Evolutionary conservation across 208 protist genomes (phyloP), one percentile per base, ranked within the genome.

Genomic region (Leishmania lainsoni): DNA sequence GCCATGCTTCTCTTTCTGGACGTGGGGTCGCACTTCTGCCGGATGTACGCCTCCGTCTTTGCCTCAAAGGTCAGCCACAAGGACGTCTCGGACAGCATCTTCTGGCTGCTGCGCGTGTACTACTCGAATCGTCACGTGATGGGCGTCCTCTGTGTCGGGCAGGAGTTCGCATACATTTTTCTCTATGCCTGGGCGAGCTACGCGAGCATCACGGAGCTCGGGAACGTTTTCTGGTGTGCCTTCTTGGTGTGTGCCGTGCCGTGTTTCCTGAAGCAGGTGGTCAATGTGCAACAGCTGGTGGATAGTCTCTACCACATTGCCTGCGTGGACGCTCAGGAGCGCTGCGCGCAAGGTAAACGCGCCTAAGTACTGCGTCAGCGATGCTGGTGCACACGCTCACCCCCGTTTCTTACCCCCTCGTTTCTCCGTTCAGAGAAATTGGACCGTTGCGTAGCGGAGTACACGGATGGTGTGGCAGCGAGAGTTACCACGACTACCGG

Each of bases 161-260:
- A 98, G 87, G 96, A 99, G 93, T 94, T 98, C 76, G 93, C 93
- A 35, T 98, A 98, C 84, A 84, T 98, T 42, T 77, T 91, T 14
- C 83, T 98, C 16, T 99, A 98, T 83, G 92, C 89, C 17, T 90
- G 89, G 73, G 73, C 88, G 66, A 81, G 85, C 51, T 96, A 95
- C 76, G 66, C 70, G 51, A 66, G 81, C 35, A 85, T 88, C 14
- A 76, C 61, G 26, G 69, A 54, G 20, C 61, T 91, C n/a, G 76
- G 66, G 42, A 32, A 35, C 2, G 39, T 82, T 22, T 42, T 95
- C 29, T 86, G 91, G 74, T 83, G 81, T 56, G 75, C 84, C 75
- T 85, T 90, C 45, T 63, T 83, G 16, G 75, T 92, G 22, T 91
- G 86, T 77, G 84, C 85, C 16, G 61, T 90, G 20, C 89, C 91